Evolutionary conservation across 139 green algal genomes (phyloP).

Genomic region (Diplosphaera chodatii): DNA sequence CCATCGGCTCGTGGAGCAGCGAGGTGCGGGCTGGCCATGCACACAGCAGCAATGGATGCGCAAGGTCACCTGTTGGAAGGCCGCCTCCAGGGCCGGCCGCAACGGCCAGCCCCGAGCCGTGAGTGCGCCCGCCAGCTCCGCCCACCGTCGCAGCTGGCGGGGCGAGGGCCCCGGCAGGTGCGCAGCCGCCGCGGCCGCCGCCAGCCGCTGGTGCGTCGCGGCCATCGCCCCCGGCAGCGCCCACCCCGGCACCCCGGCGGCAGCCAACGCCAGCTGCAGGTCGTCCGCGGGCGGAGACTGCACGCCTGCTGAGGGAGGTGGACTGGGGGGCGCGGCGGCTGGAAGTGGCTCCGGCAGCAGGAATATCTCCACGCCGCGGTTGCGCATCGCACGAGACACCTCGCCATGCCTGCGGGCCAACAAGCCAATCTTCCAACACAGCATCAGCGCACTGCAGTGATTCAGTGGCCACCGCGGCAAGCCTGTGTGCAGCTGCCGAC

Average conservation of each 20-base stretch:
- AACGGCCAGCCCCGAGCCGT: slow-evolving; percentile 44
- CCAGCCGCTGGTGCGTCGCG: slow-evolving; percentile 30
- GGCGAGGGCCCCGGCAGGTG: slow-evolving; percentile 34
- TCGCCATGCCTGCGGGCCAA: slow-evolving; percentile 84
- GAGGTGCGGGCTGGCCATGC: too few species aligned
- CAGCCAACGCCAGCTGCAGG: slow-evolving; percentile 15
- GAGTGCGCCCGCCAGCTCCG: slow-evolving; percentile 40
- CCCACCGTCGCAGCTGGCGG: slow-evolving; percentile 51
- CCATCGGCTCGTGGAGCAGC: too few species aligned
- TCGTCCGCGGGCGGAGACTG: slow-evolving; percentile 2
- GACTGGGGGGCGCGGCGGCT: not conserved
- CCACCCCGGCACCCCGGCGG: slow-evolving; percentile 32
- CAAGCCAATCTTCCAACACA: too few species aligned
- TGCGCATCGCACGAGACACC: slow-evolving; percentile 95
- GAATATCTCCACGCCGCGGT: slow-evolving; percentile 92
- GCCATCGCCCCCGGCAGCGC: slow-evolving; percentile 40
- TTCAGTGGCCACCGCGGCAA: too few species aligned
- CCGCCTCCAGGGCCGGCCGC: slow-evolving; percentile 25
- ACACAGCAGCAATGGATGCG: too few species aligned
- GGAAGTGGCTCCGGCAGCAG: slow-evolving; percentile 25
- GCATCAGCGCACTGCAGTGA: too few species aligned
- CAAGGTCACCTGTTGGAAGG: slow-evolving; percentile 48
- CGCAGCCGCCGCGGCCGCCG: slow-evolving; percentile 2
- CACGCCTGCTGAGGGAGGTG: too few species aligned
- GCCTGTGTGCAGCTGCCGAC: too few species aligned